Evolutionary conservation across 805 yeast genomes (phyloP), one percentile per base, ranked within the genome.

Genomic region (Grigorovia transvaalensis): DNA sequence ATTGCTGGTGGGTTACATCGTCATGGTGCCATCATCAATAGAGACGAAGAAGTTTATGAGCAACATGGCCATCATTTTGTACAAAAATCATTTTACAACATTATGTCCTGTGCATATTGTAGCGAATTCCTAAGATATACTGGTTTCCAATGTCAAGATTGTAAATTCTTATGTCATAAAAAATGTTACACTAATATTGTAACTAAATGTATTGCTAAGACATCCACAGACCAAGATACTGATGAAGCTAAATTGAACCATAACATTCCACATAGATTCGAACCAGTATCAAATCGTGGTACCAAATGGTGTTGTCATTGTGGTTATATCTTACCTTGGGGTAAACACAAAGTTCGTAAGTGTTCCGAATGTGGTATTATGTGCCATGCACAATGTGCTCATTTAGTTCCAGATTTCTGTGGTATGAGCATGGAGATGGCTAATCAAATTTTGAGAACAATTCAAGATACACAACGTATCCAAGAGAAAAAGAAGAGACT

Each of bases 301-400:
- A 95, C 99, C 2, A 90, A 91, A 65, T 93, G 99, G 99, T 93
- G 99, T 71, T 93, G 98, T 61, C 99, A 93, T 67, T 93, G 99
- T 77, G 99, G 99, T 55, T 88, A 88, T 65, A 82, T 93, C 50
- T 75, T 93, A 56, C 98, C 99, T 17, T 84, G 96, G 85, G 96
- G 98, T 50, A 81, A 84, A 62, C 89, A 88, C 68, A 89, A 87
- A 60, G 95, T 90, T 11, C 78, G 96, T 49, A 93, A 88, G 67
- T 91, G 99, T 75, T 73, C 85, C 4, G 93, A 86, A 58, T 93
- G 99, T 80, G 95, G 95, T 33, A 81, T 89, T 19, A 88, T 91
- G 84, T 91, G 96, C 62, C 99, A 93, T 65, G 79, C 93, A 2
- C 81, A 82, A 46, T 93, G 99, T 72, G 84, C 91, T 12, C 96